Conservation (phyloP, 1,284 basidiomycete genomes). For the Ceratobasidium sp. region DNA sequence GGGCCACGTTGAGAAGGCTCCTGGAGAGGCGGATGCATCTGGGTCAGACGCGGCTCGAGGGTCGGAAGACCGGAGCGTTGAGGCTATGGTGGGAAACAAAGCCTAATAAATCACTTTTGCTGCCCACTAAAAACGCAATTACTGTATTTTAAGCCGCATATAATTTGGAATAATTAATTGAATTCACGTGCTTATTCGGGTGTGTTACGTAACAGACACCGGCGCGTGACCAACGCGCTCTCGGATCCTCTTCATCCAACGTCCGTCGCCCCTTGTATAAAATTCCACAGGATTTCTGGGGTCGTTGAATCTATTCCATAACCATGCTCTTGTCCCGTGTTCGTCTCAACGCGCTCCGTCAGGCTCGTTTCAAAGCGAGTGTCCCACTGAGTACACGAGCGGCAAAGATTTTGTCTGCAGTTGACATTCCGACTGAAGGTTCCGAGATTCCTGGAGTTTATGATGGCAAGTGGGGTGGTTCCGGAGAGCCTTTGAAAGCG, state of each 20-base stretch:
- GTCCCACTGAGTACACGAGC: constrained; percentile 57
- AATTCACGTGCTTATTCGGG: constrained; percentile 4
- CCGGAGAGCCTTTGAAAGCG: constrained; percentile 73
- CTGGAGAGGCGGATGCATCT: constrained; percentile 12
- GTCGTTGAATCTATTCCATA: background rate
- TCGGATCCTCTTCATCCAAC: constrained; percentile 8
- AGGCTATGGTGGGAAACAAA: constrained; percentile 30
- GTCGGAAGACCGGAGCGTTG: constrained; percentile 21
- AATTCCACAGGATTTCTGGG: too few relatives aligned
- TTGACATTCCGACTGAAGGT: constrained; percentile 65
- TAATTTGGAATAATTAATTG: constrained; percentile 12
- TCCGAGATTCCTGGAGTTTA: constrained; percentile 73
- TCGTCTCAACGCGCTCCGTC: constrained; percentile 16
- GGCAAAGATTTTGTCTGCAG: constrained; percentile 67
- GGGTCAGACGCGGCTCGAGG: constrained; percentile 3
- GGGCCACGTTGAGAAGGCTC: constrained; percentile 18
- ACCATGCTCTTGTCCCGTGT: constrained; percentile 32
- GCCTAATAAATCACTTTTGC: background rate
- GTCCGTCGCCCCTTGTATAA: background rate
- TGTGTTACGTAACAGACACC: background rate
- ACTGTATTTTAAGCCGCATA: constrained; percentile 33
- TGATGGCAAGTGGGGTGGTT: constrained; percentile 80
- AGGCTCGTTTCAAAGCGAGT: constrained; percentile 12
- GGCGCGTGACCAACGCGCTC: constrained; percentile 27
- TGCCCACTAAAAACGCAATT: background rate